phyloP scores from a whole-genome alignment of 2,329 filamentous ascomycete genomes.

The Fusarium concolor region DNA sequence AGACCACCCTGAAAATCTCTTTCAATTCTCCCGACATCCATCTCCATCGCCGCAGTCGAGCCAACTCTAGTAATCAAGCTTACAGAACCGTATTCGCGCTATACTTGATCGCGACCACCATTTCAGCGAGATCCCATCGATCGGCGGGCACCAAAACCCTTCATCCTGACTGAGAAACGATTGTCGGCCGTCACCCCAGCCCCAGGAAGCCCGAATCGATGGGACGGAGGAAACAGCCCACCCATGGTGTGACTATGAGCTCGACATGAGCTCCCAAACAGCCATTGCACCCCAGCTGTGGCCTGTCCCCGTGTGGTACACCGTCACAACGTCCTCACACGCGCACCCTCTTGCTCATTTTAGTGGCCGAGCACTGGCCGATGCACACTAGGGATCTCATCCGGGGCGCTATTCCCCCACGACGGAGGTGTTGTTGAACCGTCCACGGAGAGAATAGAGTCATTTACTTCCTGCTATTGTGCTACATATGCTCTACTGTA shows the following conservation, averaged over 20 bases:
- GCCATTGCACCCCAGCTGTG: constrained; percentile 37
- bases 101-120: constrained; percentile 39
- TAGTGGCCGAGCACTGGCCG: constrained; percentile 29
- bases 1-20: constrained; percentile 18
- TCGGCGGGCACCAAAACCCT: constrained; percentile 36
- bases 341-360: constrained; percentile 30
- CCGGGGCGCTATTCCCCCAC: constrained; percentile 32
- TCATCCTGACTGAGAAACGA: constrained; percentile 41
- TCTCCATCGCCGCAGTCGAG: constrained; percentile 28
- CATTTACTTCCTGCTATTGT: constrained; percentile 10
- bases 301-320: constrained; percentile 39
- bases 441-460: constrained; percentile 25
- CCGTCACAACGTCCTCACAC: constrained; percentile 39
- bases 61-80: constrained; percentile 34
- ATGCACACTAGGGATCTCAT: constrained; percentile 31
- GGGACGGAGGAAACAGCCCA: constrained; percentile 46
- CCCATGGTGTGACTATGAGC: constrained; percentile 46
- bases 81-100: constrained; percentile 17
- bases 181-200: constrained; percentile 37
- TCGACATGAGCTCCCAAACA: constrained; percentile 40
- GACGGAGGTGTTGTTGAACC: constrained; percentile 1
- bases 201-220: constrained; percentile 42
- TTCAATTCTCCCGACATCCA: constrained; percentile 4
- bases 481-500: neutral
- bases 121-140: constrained; percentile 44